A percentile compares a stretch with the other conserved stretches of the same genome.
Conservation (phyloP, 2,329 filamentous ascomycete genomes). For the Neoascochyta sp. region DNA sequence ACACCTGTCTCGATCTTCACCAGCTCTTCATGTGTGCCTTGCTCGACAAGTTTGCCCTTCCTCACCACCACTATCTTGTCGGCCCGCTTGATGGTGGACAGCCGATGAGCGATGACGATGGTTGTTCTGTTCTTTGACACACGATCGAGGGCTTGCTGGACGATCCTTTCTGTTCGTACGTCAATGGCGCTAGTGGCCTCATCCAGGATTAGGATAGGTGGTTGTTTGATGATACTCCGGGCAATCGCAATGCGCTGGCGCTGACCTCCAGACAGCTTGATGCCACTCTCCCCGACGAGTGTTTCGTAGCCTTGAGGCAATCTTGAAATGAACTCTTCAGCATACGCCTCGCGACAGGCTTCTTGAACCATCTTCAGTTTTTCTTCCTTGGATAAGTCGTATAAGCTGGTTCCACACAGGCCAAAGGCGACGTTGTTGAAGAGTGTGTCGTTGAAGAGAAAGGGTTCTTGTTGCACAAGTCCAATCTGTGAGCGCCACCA, state of each 20-base stretch:
- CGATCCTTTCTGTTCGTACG: constrained; percentile 50
- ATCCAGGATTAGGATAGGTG: constrained; percentile 66
- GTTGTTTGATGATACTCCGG: constrained; percentile 64
- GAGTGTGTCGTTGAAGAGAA: constrained; percentile 41
- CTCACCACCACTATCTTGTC: constrained; percentile 75
- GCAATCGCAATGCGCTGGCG: constrained; percentile 78
- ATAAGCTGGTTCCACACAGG: constrained; percentile 43
- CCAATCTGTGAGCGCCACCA: constrained; percentile 49
- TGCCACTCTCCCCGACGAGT: constrained; percentile 70
- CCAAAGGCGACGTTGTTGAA: constrained; percentile 41
- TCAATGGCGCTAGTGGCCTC: constrained; percentile 70
- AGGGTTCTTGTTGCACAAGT: constrained; percentile 42
- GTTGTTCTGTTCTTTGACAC: constrained; percentile 63
- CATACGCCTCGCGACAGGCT: constrained; percentile 39
- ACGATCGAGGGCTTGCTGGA: constrained; percentile 58
- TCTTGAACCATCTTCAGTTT: constrained; percentile 54
- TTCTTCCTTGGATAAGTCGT: constrained; percentile 51
- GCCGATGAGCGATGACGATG: constrained; percentile 73
- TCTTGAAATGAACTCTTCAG: constrained; percentile 37
- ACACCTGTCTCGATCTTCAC: constrained; percentile 58
- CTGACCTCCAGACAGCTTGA: constrained; percentile 78
- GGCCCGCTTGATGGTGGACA: constrained; percentile 72
- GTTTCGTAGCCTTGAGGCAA: constrained; percentile 64
- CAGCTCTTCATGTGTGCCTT: constrained; percentile 71
- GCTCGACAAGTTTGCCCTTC: constrained; percentile 66